A percentile compares a stretch with the other conserved stretches of the same genome.
These are phyloP conservation scores for Rubia balearica DNA, from an alignment of 305 asterid species.

Conservation along the genomic window DNA sequence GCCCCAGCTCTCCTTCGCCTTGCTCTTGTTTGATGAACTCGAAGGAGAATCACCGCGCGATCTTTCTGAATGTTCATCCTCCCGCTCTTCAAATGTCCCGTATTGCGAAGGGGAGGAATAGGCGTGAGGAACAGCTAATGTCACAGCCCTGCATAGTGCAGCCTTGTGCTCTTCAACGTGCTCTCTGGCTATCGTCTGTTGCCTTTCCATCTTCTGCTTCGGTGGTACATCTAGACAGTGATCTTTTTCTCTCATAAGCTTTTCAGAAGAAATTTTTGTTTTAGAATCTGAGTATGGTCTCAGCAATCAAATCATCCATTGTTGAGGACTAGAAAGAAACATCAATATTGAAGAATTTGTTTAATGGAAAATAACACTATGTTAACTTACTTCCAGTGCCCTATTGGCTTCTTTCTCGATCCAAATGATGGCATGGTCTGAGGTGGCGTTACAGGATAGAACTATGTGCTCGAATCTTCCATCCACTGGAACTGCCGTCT, in stretches of 20 bases:
- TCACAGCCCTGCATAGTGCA: constrained; percentile 67
- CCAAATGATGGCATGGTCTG: constrained; percentile 83
- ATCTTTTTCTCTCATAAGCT: constrained; percentile 68
- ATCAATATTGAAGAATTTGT: neutral
- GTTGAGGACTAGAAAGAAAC: too few relatives aligned
- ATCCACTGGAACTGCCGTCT: constrained; percentile 88
- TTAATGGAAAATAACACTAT: neutral
- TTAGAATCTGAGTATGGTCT: neutral
- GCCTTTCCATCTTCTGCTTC: constrained; percentile 77
- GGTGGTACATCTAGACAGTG: constrained; percentile 47
- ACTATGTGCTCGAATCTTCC: constrained; percentile 94
- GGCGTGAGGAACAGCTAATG: constrained; percentile 68
- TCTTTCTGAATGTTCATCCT: constrained; percentile 21
- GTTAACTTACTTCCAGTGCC: constrained; percentile 62
- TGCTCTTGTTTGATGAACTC: constrained; percentile 37
- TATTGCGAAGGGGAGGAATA: constrained; percentile 56
- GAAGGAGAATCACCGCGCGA: constrained; percentile 33
- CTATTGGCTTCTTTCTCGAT: constrained; percentile 70
- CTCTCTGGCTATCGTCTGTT: constrained; percentile 52
- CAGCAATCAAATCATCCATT: neutral
- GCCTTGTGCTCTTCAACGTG: constrained; percentile 64
- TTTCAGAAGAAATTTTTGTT: constrained; percentile 11
- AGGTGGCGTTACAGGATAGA: constrained; percentile 79
- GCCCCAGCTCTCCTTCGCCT: constrained; percentile 54
- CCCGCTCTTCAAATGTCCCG: constrained; percentile 60